Evolutionary conservation across 495 filamentous ascomycete species (phyloP).

Genomic region (Xylaria nigripes): DNA sequence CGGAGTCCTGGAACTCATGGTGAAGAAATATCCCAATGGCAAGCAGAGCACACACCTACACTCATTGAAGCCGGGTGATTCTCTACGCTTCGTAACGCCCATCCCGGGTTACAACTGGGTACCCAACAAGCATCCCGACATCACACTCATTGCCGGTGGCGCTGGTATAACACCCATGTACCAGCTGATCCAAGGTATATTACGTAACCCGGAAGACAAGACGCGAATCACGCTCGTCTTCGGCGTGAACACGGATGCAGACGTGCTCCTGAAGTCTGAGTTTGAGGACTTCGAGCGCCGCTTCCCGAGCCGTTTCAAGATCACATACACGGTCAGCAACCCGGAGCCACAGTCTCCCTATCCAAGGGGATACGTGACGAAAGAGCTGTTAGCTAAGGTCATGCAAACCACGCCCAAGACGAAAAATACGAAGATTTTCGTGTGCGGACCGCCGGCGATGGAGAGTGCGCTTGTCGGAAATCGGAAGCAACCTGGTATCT

Average conservation of each 20-base stretch:
- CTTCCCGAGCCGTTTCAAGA: slow-evolving; percentile 51
- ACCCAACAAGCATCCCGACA: slow-evolving; percentile 46
- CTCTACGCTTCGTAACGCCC: slow-evolving; percentile 43
- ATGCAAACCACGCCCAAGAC: slow-evolving; percentile 27
- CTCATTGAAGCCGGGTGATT: slow-evolving; percentile 51
- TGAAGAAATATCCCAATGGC: slow-evolving; percentile 58
- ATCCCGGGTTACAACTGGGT: slow-evolving; percentile 47
- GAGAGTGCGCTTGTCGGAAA: slow-evolving; percentile 47
- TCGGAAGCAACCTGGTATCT: slow-evolving; percentile 32
- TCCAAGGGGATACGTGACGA: slow-evolving; percentile 49
- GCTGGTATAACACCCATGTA: slow-evolving; percentile 59
- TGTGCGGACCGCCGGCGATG: slow-evolving; percentile 60
- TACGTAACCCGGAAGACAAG: slow-evolving; percentile 52
- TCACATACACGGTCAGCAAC: slow-evolving; percentile 50
- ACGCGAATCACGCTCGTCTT: slow-evolving; percentile 58
- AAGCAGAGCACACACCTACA: slow-evolving; percentile 55
- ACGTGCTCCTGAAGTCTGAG: slow-evolving; percentile 51
- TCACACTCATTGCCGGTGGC: slow-evolving; percentile 54
- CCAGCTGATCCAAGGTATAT: slow-evolving; percentile 52
- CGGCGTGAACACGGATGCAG: slow-evolving; percentile 55
- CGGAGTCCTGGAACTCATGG: slow-evolving; percentile 49
- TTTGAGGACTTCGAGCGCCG: slow-evolving; percentile 44
- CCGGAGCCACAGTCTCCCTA: slow-evolving; percentile 34
- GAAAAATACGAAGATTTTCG: slow-evolving; percentile 50
- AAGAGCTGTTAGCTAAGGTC: slow-evolving; percentile 46